Percentiles rank a stretch among this genome's conserved stretches.
Conservation (phyloP, 2,329 filamentous ascomycete genomes). For the Incumbomyces lentus region DNA sequence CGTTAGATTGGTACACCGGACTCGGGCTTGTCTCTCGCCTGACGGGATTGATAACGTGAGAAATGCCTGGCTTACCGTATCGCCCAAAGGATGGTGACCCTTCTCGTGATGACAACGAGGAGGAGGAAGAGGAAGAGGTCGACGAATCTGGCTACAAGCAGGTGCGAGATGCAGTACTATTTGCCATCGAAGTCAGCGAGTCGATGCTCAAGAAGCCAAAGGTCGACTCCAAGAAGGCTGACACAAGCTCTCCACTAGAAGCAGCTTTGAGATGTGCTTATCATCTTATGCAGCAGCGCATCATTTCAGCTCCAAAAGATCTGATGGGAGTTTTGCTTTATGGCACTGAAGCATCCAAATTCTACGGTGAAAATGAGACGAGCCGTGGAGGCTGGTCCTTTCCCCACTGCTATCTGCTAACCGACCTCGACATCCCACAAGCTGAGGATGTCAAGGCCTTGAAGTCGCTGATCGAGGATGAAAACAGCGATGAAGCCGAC, state of each 20-base stretch:
- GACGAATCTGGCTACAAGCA: conserved; percentile 62
- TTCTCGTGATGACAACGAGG: conserved; percentile 27
- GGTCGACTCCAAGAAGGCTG: conserved; percentile 61
- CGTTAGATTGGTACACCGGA: too few species aligned
- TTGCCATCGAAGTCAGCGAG: conserved; percentile 82
- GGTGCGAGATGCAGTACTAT: conserved; percentile 94
- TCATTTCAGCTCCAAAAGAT: conserved; percentile 90
- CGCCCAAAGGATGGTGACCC: conserved; percentile 25
- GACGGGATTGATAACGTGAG: too few species aligned
- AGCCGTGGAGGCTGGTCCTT: conserved; percentile 54
- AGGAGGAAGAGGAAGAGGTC: conserved; percentile 38
- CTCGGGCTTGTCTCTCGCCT: too few species aligned
- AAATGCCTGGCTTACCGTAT: conserved; percentile 17
- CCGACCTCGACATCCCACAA: conserved; percentile 76
- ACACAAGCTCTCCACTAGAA: conserved; percentile 64
- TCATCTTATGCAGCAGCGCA: conserved; percentile 92
- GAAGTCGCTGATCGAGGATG: conserved; percentile 66
- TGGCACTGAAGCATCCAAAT: conserved; percentile 75
- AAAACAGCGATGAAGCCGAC: conserved; percentile 50
- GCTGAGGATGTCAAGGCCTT: conserved; percentile 77
- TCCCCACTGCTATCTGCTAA: conserved; percentile 84
- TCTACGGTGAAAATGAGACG: conserved; percentile 55
- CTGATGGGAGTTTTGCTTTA: conserved; percentile 95
- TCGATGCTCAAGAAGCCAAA: conserved; percentile 70
- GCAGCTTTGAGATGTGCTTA: conserved; percentile 92